Evolutionary conservation across 2,329 filamentous ascomycete species (phyloP).

Genomic region (Aureobasidium sp.): DNA sequence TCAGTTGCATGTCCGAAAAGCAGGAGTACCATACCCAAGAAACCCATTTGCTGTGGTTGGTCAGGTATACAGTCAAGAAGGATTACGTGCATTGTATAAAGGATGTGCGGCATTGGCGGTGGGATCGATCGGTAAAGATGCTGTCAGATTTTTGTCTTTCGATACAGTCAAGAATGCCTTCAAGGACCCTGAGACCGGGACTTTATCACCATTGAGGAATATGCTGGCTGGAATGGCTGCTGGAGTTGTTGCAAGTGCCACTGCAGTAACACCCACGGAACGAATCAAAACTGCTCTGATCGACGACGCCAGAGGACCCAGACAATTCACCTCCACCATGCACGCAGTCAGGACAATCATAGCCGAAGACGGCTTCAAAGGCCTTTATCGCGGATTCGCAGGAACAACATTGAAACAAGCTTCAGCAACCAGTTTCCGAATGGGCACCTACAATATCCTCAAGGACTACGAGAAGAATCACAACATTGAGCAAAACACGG

Average conservation of each 20-base stretch:
- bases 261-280: conserved; percentile 61
- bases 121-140: conserved; percentile 56
- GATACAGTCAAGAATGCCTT: conserved; percentile 55
- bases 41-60: conserved; percentile 53
- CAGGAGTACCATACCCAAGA: conserved; percentile 33
- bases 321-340: conserved; percentile 40
- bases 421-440: conserved; percentile 52
- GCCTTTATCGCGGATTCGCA: conserved; percentile 50
- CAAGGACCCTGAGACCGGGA: conserved; percentile 47
- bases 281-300: conserved; percentile 61
- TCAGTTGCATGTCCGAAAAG: conserved; percentile 37
- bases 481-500: conserved; percentile 41
- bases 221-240: conserved; percentile 57
- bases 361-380: conserved; percentile 43
- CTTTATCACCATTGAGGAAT: conserved; percentile 46
- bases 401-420: conserved; percentile 56
- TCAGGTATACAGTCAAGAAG: conserved; percentile 48
- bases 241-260: conserved; percentile 52
- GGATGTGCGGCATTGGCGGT: conserved; percentile 53
- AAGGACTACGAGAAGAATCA: conserved; percentile 48
- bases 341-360: conserved; percentile 45
- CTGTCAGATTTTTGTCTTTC: conserved; percentile 57
- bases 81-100: conserved; percentile 51
- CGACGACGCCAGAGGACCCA: conserved; percentile 45
- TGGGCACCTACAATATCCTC: conserved; percentile 56